Conservation (phyloP, 2,329 filamentous ascomycete genomes). For the Diaporthe sp. region DNA sequence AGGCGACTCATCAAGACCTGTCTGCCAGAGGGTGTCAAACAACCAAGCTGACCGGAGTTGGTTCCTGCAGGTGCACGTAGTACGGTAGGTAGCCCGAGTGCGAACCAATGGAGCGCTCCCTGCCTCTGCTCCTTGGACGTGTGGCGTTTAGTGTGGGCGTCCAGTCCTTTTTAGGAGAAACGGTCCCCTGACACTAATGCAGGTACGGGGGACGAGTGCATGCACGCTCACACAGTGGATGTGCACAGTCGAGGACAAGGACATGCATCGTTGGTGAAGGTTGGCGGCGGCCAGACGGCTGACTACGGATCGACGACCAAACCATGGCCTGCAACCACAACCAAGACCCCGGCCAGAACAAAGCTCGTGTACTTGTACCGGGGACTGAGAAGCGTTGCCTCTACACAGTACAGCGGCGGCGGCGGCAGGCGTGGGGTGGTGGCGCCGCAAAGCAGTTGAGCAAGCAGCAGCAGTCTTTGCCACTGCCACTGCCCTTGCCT, state of each 20-base stretch:
- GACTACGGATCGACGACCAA: slow-evolving; percentile 27
- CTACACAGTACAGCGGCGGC: background rate
- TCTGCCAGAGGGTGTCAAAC: slow-evolving; percentile 28
- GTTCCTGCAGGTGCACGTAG: slow-evolving; percentile 25
- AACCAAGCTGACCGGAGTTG: slow-evolving; percentile 26
- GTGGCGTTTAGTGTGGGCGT: slow-evolving; percentile 37
- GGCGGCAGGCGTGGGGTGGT: slow-evolving; percentile 5
- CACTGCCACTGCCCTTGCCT: background rate
- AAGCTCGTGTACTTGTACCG: background rate
- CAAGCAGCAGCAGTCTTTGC: background rate
- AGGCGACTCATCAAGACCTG: slow-evolving; percentile 21
- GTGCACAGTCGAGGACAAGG: slow-evolving; percentile 31
- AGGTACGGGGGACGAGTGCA: slow-evolving; percentile 40
- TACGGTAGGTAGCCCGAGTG: slow-evolving; percentile 13
- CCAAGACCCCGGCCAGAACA: background rate
- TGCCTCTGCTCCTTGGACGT: slow-evolving; percentile 15
- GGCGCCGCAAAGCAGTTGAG: background rate
- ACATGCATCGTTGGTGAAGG: slow-evolving; percentile 32
- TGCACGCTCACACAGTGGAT: slow-evolving; percentile 21
- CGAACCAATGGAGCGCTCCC: slow-evolving; percentile 32
- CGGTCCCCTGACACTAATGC: slow-evolving; percentile 43
- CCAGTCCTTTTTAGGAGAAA: slow-evolving; percentile 41
- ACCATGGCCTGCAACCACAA: slow-evolving; percentile 18
- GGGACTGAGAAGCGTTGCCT: background rate
- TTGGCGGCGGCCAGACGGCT: slow-evolving; percentile 25